A percentile compares a stretch with the other conserved stretches of the same genome.
These are phyloP conservation scores for Hirsutella minnesotensis DNA, from an alignment of 2,329 filamentous ascomycete species.

Conservation along the genomic window DNA sequence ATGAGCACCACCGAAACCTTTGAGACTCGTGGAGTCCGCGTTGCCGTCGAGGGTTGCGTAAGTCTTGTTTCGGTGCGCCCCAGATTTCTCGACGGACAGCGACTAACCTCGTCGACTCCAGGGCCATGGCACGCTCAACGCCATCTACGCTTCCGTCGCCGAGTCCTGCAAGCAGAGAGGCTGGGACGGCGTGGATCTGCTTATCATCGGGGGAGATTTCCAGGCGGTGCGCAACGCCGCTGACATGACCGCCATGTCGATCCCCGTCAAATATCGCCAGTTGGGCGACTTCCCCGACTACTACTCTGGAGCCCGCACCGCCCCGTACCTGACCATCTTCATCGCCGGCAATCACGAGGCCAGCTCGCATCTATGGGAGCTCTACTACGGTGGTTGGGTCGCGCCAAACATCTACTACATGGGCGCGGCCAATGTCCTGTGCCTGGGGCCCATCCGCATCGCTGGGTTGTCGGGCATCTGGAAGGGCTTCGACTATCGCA, in stretches of 20 bases:
- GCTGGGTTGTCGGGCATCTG: conserved; percentile 88
- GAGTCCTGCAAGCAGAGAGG: conserved; percentile 56
- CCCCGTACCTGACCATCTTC: conserved; percentile 86
- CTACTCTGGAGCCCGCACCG: conserved; percentile 65
- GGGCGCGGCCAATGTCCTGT: conserved; percentile 81
- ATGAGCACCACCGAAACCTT: conserved; percentile 10
- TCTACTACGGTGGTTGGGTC: conserved; percentile 95
- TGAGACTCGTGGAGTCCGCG: conserved; percentile 44
- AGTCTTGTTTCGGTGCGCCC: conserved; percentile 26
- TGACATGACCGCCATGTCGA: conserved; percentile 81
- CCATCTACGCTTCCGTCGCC: conserved; percentile 74
- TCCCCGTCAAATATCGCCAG: conserved; percentile 74
- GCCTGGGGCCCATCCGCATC: conserved; percentile 74
- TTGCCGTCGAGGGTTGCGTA: conserved; percentile 83
- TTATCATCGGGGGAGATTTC: conserved; percentile 96
- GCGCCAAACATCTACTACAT: conserved; percentile 96
- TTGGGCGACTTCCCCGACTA: conserved; percentile 93
- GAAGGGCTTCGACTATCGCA: conserved; percentile 82
- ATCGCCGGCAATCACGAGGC: conserved; percentile 94
- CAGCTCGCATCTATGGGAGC: conserved; percentile 76
- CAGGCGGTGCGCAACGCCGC: conserved; percentile 82
- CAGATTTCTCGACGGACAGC: too few relatives aligned
- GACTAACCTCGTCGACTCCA: too few relatives aligned
- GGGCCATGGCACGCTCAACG: conserved; percentile 86
- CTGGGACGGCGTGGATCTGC: conserved; percentile 74